These are phyloP conservation scores for Cutaneotrichosporon cavernicola DNA, from an alignment of 1,284 basidiomycete species.

Conservation along the genomic window DNA sequence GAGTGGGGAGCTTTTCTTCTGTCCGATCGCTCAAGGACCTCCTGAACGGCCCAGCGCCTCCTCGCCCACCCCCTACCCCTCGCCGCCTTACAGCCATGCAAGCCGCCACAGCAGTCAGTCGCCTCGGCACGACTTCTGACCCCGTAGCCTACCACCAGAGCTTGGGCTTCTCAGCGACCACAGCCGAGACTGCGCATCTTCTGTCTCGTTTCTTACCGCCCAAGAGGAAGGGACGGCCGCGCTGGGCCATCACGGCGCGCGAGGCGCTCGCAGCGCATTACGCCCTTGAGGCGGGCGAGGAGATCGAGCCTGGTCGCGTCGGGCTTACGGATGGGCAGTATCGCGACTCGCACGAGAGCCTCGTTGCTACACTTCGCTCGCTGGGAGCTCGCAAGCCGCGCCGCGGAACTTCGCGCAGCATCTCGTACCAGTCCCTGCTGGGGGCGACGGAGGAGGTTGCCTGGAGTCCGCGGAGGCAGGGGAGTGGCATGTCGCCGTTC, in stretches of 20 bases:
- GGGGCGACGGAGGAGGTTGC: conserved; percentile 13
- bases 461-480: background rate
- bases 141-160: conserved; percentile 45
- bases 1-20: conserved; percentile 30
- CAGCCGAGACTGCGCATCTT: conserved; percentile 43
- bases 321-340: conserved; percentile 47
- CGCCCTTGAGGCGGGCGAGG: conserved; percentile 22
- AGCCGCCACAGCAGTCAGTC: conserved; percentile 33
- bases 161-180: conserved; percentile 35
- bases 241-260: conserved; percentile 30
- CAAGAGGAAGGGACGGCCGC: conserved; percentile 28
- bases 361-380: conserved; percentile 37
- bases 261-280: conserved; percentile 20
- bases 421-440: conserved; percentile 15
- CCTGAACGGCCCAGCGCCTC: conserved; percentile 7
- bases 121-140: conserved; percentile 40
- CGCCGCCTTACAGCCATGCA: conserved; percentile 35
- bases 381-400: conserved; percentile 14
- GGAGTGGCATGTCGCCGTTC: conserved; percentile 41
- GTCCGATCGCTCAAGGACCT: conserved; percentile 28
- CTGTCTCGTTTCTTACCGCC: conserved; percentile 44
- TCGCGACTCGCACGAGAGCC: conserved; percentile 43
- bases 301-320: conserved; percentile 23
- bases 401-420: conserved; percentile 9
- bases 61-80: background rate